These are phyloP conservation scores for Crithidia brevicula DNA, from an alignment of 208 protist genomes.

Conservation along the genomic window DNA sequence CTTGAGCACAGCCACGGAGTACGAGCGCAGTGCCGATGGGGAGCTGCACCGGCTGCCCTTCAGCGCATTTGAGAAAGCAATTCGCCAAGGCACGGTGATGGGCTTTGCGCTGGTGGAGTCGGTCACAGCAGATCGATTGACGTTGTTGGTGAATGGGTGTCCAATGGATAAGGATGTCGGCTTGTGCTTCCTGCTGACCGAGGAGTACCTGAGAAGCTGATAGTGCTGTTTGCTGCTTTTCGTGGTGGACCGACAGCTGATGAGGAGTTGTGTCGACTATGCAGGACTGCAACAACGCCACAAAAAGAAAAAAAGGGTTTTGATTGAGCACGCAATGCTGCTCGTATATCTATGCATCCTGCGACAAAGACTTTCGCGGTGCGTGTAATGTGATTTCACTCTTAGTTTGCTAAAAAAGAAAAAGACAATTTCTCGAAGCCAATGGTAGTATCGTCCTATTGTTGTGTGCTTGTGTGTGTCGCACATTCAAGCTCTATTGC, in stretches of 20 bases:
- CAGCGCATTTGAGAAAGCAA: conserved; percentile 45
- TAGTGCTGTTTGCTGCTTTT: background rate
- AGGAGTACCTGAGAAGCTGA: conserved; percentile 39
- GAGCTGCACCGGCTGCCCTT: conserved; percentile 53
- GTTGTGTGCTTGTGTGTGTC: no score
- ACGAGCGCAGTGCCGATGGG: conserved; percentile 48
- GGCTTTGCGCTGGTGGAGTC: conserved; percentile 75
- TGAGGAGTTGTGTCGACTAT: no score
- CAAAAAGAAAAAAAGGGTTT: no score
- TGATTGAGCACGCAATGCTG: no score
- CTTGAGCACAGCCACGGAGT: conserved; percentile 63
- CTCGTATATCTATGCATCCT: no score
- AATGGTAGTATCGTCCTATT: no score
- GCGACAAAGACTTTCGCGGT: no score
- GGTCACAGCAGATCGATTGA: conserved; percentile 39
- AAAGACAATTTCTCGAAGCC: no score
- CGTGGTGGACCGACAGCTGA: background rate
- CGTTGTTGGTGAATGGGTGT: conserved; percentile 47
- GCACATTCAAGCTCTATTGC: no score
- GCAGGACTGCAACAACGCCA: no score
- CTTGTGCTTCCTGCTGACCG: conserved; percentile 63
- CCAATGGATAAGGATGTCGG: conserved; percentile 44
- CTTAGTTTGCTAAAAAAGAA: no score
- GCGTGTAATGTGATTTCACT: no score
- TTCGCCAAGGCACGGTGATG: conserved; percentile 39